Evolutionary conservation across 345 rosid genomes (phyloP).

Genomic region (Populus tremula): DNA sequence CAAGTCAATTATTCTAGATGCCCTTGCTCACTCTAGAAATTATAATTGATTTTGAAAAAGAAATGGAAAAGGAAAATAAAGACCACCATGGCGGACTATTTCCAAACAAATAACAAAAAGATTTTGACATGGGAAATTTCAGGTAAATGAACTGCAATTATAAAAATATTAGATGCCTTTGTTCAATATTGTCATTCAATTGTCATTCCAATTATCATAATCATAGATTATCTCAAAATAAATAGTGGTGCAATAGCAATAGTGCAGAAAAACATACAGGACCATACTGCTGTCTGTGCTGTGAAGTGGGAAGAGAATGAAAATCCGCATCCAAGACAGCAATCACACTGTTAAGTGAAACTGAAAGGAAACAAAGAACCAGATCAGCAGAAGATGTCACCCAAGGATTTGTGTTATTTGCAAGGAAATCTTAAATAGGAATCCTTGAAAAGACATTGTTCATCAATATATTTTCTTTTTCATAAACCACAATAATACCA

Average conservation of each 20-base stretch:
- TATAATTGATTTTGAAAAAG: not conserved
- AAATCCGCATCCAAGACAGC: conserved; percentile 99
- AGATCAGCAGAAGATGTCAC: not conserved
- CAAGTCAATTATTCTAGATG: not conserved
- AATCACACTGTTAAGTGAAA: conserved; percentile 91
- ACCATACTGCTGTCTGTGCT: conserved; percentile 94
- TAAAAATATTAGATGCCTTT: not conserved
- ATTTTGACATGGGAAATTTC: not conserved
- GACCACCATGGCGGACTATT: not conserved
- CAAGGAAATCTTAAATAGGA: not conserved
- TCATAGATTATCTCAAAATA: not conserved
- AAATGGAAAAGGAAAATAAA: no score
- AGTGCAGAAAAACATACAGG: conserved; percentile 67
- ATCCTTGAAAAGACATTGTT: not conserved
- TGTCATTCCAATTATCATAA: not conserved
- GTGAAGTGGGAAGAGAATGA: conserved; percentile 91
- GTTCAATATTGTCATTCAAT: not conserved
- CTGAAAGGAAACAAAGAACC: conserved; percentile 46
- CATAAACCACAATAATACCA: not conserved
- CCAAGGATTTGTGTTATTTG: not conserved
- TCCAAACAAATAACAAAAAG: conserved; percentile 10
- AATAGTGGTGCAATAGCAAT: not conserved
- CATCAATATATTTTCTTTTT: not conserved
- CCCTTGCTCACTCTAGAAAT: not conserved
- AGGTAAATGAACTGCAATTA: not conserved